These are phyloP conservation scores for Articulospora tetracladia DNA, from an alignment of 495 filamentous ascomycete genomes.

Conservation along the genomic window DNA sequence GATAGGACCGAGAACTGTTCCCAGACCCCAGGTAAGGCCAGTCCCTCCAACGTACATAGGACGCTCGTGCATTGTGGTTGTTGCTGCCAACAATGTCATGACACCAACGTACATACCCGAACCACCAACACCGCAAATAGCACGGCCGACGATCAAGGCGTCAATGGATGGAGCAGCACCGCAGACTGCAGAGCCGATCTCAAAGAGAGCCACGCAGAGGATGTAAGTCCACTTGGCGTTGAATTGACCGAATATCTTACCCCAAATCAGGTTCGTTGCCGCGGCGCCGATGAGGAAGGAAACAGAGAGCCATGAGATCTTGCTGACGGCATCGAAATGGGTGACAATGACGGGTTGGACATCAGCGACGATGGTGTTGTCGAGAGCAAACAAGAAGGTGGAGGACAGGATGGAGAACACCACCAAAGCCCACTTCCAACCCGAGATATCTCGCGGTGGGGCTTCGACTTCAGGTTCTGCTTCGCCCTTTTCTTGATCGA, in stretches of 20 bases:
- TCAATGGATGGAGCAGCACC: conserved; percentile 49
- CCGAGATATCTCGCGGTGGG: conserved; percentile 17
- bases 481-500: conserved; percentile 12
- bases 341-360: conserved; percentile 51
- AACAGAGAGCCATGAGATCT: conserved; percentile 53
- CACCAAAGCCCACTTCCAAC: conserved; percentile 21
- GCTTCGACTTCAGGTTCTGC: conserved; percentile 2
- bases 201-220: conserved; percentile 43
- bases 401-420: conserved; percentile 18
- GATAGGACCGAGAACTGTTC: conserved; percentile 53
- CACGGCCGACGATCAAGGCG: conserved; percentile 50
- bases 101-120: conserved; percentile 48
- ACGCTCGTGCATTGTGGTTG: conserved; percentile 41
- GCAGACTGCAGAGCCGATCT: conserved; percentile 49
- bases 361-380: conserved; percentile 56
- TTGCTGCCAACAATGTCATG: conserved; percentile 39
- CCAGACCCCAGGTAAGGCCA: conserved; percentile 46
- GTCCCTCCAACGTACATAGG: conserved; percentile 42
- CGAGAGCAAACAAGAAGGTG: conserved; percentile 24
- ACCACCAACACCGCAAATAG: conserved; percentile 39
- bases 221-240: conserved; percentile 53
- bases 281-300: conserved; percentile 49
- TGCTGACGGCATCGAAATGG: conserved; percentile 44
- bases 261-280: conserved; percentile 39
- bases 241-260: conserved; percentile 47